Evolutionary conservation across 1,284 basidiomycete genomes (phyloP).

Genomic region (Porodaedalea pini): DNA sequence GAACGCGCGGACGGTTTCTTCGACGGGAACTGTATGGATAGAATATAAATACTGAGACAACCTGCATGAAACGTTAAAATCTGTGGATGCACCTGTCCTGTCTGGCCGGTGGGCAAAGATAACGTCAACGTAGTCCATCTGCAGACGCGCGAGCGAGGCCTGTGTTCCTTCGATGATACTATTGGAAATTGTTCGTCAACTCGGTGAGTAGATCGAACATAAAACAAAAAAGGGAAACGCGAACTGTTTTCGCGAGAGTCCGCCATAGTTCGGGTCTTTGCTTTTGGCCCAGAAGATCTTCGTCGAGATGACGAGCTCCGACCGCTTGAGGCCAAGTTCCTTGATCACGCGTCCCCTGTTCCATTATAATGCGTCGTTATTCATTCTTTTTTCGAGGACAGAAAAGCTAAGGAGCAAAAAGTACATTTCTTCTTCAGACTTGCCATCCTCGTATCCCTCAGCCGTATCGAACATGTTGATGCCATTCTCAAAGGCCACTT

Average conservation of each 20-base stretch:
- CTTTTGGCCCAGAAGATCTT: slow-evolving; percentile 55
- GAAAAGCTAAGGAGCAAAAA: slow-evolving; percentile 20
- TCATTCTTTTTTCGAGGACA: too few relatives aligned
- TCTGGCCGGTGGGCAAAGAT: slow-evolving; percentile 30
- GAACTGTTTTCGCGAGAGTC: slow-evolving; percentile 18
- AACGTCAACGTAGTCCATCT: slow-evolving; percentile 31
- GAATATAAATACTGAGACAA: background rate
- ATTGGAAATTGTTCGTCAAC: too few relatives aligned
- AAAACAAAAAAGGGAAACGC: background rate
- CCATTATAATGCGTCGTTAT: too few relatives aligned
- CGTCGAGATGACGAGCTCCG: slow-evolving; percentile 72
- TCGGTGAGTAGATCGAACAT: too few relatives aligned
- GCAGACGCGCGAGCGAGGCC: slow-evolving; percentile 26
- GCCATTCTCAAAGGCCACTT: slow-evolving; percentile 60
- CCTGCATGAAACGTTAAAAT: background rate
- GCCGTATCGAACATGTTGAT: slow-evolving; percentile 70
- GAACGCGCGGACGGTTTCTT: slow-evolving; percentile 24
- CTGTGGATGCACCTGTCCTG: background rate
- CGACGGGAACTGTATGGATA: slow-evolving; percentile 23
- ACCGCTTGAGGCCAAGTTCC: slow-evolving; percentile 67
- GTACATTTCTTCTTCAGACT: slow-evolving; percentile 66
- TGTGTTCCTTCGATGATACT: slow-evolving; percentile 21
- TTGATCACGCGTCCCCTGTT: slow-evolving; percentile 74
- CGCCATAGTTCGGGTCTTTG: slow-evolving; percentile 21
- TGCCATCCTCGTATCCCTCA: slow-evolving; percentile 66